Evolutionary conservation across 352 stramenopile genomes (phyloP), one percentile per base, ranked within the genome.

Genomic region (Saprolegnia diclina): DNA sequence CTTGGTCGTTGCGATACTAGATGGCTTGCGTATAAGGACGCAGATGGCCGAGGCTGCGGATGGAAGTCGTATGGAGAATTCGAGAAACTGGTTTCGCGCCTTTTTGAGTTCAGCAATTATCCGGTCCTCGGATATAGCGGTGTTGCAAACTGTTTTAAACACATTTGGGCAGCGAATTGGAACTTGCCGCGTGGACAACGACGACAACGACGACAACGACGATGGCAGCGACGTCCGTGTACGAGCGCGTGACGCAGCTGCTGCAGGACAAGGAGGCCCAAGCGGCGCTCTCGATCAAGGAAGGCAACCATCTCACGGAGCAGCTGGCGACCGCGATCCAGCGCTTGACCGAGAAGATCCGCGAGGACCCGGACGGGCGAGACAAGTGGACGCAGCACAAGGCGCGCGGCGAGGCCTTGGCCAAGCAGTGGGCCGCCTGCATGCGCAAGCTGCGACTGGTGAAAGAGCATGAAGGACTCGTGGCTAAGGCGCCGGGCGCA

Each of bases 361-460:
- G 44, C 26, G 63, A 69, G 32, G 63, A 69, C 38, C 63, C 63
- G 14, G 45, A 69, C 24, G 29, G 61, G 13, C 21, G 26, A 6
- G 63, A 59, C n/a, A 38, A 37, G 37, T 69, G 63, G 63, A 50
- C 24, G 26, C 7, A 7, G 21, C 45, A 69, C 13, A 69, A 69
- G 37, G 53, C 6, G 14, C 63, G 63, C 26, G 63, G 42, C 18
- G 53, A 69, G 21, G 46, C 48, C 6, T 24, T 69, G 9, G 13
- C 50, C 13, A 69, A 69, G 26, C 63, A 63, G 52, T 69, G 63
- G 63, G 13, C 37, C 16, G 42, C 22, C 14, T 21, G 26, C 38
- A 52, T 61, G 63, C 63, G 63, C 16, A 52, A 61, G 24, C 29
- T 52, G 35, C 16, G n/a, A 19, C 35, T 69, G 14, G 5, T 45